phyloP scores from a whole-genome alignment of 106 monocot genomes.

The Acanthochlamys bracteata region DNA sequence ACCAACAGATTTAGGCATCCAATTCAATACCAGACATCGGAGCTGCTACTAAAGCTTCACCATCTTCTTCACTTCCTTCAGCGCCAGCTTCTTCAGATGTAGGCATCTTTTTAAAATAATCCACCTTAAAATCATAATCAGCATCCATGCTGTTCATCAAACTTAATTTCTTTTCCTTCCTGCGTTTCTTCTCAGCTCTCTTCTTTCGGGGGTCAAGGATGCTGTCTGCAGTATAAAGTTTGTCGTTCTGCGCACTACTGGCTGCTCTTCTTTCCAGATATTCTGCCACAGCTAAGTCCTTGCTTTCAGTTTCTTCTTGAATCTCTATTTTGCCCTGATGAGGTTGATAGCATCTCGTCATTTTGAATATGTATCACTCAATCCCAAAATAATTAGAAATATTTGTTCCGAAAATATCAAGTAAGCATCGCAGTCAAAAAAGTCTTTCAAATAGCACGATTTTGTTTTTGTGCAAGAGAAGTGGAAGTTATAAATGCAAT shows the following conservation, averaged over 20 bases:
- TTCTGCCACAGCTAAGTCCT: conserved; percentile 36
- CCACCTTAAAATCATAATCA: conserved; percentile 92
- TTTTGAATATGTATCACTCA: too few relatives aligned
- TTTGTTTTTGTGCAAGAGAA: not conserved
- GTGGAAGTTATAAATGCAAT: not conserved
- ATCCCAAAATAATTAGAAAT: too few relatives aligned
- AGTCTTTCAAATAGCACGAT: too few relatives aligned
- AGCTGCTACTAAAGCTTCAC: conserved; percentile 10
- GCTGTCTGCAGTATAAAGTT: conserved; percentile 73
- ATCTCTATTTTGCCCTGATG: not conserved
- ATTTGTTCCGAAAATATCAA: too few relatives aligned
- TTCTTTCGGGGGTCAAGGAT: conserved; percentile 70
- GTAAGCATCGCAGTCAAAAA: too few relatives aligned
- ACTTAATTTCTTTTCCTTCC: conserved; percentile 40
- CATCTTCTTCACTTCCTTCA: conserved; percentile 14
- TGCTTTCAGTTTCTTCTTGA: conserved; percentile 11
- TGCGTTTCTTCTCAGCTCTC: conserved; percentile 64
- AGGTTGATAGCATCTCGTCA: not conserved
- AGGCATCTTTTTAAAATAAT: conserved; percentile 39
- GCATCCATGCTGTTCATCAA: conserved; percentile 54
- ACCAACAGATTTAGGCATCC: conserved; percentile 28
- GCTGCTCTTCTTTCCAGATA: conserved; percentile 16
- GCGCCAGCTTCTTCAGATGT: conserved; percentile 7
- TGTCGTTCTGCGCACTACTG: conserved; percentile 42
- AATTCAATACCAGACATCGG: conserved; percentile 59